A percentile compares a stretch with the other conserved stretches of the same genome.
Evolutionary conservation across 306 rosid genomes (phyloP).

Genomic region (Albizia julibrissin): DNA sequence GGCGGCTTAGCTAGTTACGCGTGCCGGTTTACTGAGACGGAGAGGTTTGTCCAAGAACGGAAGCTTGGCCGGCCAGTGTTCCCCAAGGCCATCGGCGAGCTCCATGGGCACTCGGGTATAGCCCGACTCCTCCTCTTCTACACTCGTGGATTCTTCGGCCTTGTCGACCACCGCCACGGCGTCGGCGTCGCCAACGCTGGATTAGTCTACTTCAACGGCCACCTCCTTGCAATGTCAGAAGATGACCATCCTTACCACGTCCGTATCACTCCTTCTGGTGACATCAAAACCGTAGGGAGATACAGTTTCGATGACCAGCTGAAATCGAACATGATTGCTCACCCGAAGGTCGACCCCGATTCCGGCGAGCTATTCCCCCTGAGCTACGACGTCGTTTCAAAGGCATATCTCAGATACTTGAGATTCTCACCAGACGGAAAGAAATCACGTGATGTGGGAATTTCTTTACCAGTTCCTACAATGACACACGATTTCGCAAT

Average conservation of each 20-base stretch:
- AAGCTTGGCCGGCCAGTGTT: conserved; percentile 55
- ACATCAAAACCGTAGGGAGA: conserved; percentile 53
- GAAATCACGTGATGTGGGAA: conserved; percentile 59
- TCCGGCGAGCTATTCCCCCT: conserved; percentile 53
- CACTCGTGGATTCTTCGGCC: conserved; percentile 48
- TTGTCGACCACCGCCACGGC: conserved; percentile 51
- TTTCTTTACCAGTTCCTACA: conserved; percentile 51
- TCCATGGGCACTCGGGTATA: conserved; percentile 76
- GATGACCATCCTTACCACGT: conserved; percentile 72
- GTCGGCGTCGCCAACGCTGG: conserved; percentile 78
- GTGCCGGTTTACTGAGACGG: conserved; percentile 66
- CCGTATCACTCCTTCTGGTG: conserved; percentile 49
- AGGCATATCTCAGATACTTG: conserved; percentile 61
- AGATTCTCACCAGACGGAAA: conserved; percentile 46
- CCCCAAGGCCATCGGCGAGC: conserved; percentile 74
- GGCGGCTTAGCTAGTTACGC: conserved; percentile 54
- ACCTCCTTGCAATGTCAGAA: conserved; percentile 68
- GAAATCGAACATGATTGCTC: conserved; percentile 66
- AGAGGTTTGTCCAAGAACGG: conserved; percentile 53
- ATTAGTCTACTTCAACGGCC: conserved; percentile 47
- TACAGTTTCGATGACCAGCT: conserved; percentile 52
- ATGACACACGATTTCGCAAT: conserved; percentile 79
- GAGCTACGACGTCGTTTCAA: conserved; percentile 58
- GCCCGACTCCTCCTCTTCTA: conserved; percentile 54
- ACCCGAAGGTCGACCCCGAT: conserved; percentile 66